These are phyloP conservation scores for Penicillium antarcticum DNA, from an alignment of 495 filamentous ascomycete genomes.

Conservation along the genomic window DNA sequence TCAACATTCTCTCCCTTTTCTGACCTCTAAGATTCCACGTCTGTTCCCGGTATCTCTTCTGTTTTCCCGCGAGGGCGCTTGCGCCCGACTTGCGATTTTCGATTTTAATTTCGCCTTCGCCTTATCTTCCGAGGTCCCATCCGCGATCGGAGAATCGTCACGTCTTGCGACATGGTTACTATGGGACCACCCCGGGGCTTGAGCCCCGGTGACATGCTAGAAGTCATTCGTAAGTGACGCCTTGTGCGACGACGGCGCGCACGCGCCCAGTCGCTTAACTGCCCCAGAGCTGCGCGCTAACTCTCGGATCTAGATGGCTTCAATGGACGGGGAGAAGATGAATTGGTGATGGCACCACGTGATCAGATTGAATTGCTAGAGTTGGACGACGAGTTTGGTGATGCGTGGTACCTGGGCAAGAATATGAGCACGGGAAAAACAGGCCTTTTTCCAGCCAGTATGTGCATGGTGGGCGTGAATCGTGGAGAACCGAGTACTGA, in stretches of 20 bases:
- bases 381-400: conserved; percentile 94
- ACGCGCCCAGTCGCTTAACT: no score
- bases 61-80: conserved; percentile 22
- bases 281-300: conserved; percentile 3
- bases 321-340: conserved; percentile 82
- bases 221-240: conserved; percentile 71
- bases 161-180: conserved; percentile 34
- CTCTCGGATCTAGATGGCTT: conserved; percentile 65
- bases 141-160: conserved; percentile 8
- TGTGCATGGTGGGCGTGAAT: conserved; percentile 12
- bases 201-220: conserved; percentile 63
- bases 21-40: conserved; percentile 10
- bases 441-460: conserved; percentile 90
- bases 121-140: background rate
- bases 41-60: conserved; percentile 3
- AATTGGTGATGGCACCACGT: conserved; percentile 81
- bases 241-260: conserved; percentile 12
- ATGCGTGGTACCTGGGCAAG: conserved; percentile 94
- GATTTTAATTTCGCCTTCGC: background rate
- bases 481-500: background rate
- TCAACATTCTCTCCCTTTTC: conserved; percentile 27
- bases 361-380: conserved; percentile 91
- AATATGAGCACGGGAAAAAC: conserved; percentile 70
- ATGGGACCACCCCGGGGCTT: conserved; percentile 39
- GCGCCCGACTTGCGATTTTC: conserved; percentile 25